Conservation (phyloP, 192 early-diverging fungal genomes). For the Tieghemiomyces parasiticus region DNA sequence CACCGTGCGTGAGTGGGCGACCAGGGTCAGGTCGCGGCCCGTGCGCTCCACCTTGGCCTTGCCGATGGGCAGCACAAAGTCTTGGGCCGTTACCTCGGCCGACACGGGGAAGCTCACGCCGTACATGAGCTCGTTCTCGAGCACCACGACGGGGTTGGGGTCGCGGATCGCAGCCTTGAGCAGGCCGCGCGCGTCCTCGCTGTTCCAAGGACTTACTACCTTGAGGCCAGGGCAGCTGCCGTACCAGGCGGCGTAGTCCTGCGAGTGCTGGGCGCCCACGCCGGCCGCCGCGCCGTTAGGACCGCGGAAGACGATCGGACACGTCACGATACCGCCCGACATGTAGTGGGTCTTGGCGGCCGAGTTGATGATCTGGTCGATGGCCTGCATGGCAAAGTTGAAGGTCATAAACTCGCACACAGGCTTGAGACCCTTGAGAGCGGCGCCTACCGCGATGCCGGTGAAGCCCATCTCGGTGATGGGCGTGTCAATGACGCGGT, state of each 20-base stretch:
- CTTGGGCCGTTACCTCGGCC: constrained; percentile 52
- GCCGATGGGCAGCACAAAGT: constrained; percentile 84
- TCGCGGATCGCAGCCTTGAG: constrained; percentile 97
- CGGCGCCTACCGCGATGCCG: constrained; percentile 90
- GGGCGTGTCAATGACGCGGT: constrained; percentile 96
- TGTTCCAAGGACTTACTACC: constrained; percentile 90
- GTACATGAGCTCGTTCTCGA: constrained; percentile 98
- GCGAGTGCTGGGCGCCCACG: constrained; percentile 97
- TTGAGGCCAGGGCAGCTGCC: constrained; percentile 93
- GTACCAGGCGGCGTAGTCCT: constrained; percentile 98
- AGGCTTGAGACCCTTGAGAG: constrained; percentile 83
- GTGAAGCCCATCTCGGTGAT: constrained; percentile 98
- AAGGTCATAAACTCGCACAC: constrained; percentile 99
- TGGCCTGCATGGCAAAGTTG: constrained; percentile 99
- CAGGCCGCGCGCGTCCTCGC: constrained; percentile 94
- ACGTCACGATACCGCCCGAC: constrained; percentile 74
- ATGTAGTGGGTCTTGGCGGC: constrained; percentile 97
- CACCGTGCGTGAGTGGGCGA: constrained; percentile 83
- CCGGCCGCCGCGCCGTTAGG: constrained; percentile 97
- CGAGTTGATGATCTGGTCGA: constrained; percentile 98
- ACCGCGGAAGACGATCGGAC: constrained; percentile 96
- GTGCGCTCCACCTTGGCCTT: constrained; percentile 85
- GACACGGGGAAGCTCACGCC: constrained; percentile 75
- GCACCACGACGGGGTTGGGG: constrained; percentile 90
- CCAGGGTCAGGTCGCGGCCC: constrained; percentile 82